Percentiles rank a stretch among this genome's conserved stretches.
phyloP scores from a whole-genome alignment of 1,139 yeast genomes.

The Suhomyces coccinellae region DNA sequence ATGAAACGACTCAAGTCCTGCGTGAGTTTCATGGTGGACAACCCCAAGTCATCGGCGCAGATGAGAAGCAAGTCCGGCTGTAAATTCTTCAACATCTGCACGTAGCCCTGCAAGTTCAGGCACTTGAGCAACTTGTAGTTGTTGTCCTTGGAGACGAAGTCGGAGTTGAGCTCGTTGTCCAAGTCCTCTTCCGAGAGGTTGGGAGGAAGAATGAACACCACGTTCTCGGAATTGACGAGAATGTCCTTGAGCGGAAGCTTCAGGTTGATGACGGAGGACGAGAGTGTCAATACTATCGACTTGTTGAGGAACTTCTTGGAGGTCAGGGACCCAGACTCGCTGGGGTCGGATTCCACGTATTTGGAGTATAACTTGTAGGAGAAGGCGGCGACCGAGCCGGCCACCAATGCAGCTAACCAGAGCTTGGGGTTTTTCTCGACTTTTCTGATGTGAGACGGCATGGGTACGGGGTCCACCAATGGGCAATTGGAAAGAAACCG shows the following conservation, averaged over 20 bases:
- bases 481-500: background rate
- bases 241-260: slow-evolving; percentile 44
- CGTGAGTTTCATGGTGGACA: slow-evolving; percentile 29
- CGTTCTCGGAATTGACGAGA: slow-evolving; percentile 38
- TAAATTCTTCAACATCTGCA: slow-evolving; percentile 42
- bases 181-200: slow-evolving; percentile 46
- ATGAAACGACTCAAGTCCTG: slow-evolving; percentile 43
- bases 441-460: slow-evolving; percentile 9
- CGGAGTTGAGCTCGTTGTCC: slow-evolving; percentile 20
- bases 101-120: slow-evolving; percentile 45
- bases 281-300: slow-evolving; percentile 45
- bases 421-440: slow-evolving; percentile 28
- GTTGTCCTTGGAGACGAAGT: slow-evolving; percentile 14
- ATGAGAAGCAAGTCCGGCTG: slow-evolving; percentile 45
- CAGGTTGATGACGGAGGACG: slow-evolving; percentile 43
- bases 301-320: slow-evolving; percentile 32
- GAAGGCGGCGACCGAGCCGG: slow-evolving; percentile 38
- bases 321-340: slow-evolving; percentile 7
- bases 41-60: slow-evolving; percentile 48
- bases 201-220: slow-evolving; percentile 51
- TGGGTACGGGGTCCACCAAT: background rate
- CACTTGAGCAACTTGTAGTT: slow-evolving; percentile 47
- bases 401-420: slow-evolving; percentile 39
- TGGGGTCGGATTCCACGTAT: slow-evolving; percentile 16
- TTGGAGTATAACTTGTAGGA: slow-evolving; percentile 35